Conservation (phyloP, 2,329 filamentous ascomycete species). For the Cladosporium halotolerans region DNA sequence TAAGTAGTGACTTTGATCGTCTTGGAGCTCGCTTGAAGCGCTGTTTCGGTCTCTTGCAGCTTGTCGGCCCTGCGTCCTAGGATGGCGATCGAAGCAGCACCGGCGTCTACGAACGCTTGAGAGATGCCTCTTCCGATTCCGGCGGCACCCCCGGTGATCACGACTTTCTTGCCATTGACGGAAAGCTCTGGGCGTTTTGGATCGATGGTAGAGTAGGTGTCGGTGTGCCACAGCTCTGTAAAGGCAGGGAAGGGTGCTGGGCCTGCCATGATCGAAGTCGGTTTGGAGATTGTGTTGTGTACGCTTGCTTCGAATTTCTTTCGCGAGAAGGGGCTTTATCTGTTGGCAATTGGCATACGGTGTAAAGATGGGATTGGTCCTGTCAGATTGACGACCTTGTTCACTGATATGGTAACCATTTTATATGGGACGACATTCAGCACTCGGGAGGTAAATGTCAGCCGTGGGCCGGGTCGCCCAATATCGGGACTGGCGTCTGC, state of each 20-base stretch:
- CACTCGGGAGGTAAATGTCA: no score
- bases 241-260: constrained; percentile 20
- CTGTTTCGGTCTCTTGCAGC: constrained; percentile 5
- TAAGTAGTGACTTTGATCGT: constrained; percentile 11
- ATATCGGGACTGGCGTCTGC: no score
- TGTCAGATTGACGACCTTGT: no score
- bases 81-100: constrained; percentile 13
- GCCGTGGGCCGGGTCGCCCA: no score
- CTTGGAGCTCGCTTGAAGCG: constrained; percentile 9
- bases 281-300: no score
- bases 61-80: constrained; percentile 12
- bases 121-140: constrained; percentile 15
- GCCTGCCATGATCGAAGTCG: no score
- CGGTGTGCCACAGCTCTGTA: constrained; percentile 33
- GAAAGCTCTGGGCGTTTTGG: constrained; percentile 38
- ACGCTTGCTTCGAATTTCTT: no score
- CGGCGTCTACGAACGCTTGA: constrained; percentile 13
- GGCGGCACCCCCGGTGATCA: constrained; percentile 21
- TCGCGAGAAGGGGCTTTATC: no score
- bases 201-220: constrained; percentile 33
- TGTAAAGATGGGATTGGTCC: no score
- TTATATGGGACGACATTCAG: no score
- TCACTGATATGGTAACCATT: no score
- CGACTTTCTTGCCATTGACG: constrained; percentile 34
- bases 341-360: no score